A percentile compares a stretch with the other conserved stretches of the same genome.
Evolutionary conservation across 257 asterid genomes (phyloP).

Genomic region (Solanum megistacrolobum): DNA sequence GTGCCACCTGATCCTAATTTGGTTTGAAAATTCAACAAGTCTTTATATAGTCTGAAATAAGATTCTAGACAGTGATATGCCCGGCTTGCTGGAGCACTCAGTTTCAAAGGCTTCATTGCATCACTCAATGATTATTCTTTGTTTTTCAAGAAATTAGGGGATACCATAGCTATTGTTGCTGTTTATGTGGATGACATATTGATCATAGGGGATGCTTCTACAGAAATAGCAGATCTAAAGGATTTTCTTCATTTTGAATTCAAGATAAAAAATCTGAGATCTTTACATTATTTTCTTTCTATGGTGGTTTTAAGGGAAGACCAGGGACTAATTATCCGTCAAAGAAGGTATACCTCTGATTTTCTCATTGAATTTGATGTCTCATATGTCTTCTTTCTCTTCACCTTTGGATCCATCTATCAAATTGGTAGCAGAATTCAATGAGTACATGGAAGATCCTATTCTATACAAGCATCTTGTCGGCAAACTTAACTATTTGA

Average conservation of each 20-base stretch:
- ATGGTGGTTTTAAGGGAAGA: not conserved
- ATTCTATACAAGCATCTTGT: not conserved
- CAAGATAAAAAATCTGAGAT: not conserved
- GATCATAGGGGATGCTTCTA: too few relatives aligned
- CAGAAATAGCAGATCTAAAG: too few relatives aligned
- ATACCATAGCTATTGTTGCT: not conserved
- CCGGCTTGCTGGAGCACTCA: not conserved
- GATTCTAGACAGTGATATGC: too few relatives aligned
- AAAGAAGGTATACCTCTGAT: not conserved
- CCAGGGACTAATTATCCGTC: not conserved
- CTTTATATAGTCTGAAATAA: too few relatives aligned
- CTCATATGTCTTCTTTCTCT: not conserved
- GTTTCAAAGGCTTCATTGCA: not conserved
- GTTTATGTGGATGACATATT: not conserved
- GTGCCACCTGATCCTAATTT: not conserved
- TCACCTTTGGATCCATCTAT: not conserved
- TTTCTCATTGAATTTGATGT: not conserved
- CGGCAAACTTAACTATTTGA: not conserved
- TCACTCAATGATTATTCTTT: not conserved
- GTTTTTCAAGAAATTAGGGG: not conserved
- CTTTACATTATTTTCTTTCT: not conserved
- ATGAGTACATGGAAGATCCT: not conserved
- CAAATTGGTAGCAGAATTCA: not conserved
- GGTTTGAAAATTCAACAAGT: not conserved
- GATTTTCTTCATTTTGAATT: not conserved